Conservation (phyloP, 139 green algal genomes). For the Chlorella sp. region DNA sequence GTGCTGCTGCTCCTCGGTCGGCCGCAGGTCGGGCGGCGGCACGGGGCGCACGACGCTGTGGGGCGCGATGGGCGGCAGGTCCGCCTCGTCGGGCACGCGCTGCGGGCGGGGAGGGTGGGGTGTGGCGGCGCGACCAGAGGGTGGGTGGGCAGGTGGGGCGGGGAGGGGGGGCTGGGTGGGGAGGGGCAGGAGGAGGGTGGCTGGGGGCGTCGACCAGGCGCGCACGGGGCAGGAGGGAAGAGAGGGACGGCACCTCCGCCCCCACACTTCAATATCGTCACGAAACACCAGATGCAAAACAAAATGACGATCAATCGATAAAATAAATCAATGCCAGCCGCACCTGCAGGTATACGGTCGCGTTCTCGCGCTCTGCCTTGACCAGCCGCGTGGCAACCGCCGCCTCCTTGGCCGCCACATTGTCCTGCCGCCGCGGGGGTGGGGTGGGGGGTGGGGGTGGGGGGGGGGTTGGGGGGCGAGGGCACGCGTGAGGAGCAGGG, state of each 20-base stretch:
- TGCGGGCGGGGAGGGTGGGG: conserved; percentile 40
- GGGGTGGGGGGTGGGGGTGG: no score
- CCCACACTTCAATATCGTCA: no score
- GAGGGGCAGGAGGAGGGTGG: not conserved
- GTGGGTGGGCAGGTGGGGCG: not conserved
- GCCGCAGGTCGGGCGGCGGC: conserved; percentile 33
- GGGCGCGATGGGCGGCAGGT: conserved; percentile 59
- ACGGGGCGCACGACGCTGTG: conserved; percentile 64
- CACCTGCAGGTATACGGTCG: conserved; percentile 63
- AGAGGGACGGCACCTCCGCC: not conserved
- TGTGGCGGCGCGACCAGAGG: no score
- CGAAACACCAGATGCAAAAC: not conserved
- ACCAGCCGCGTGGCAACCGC: conserved; percentile 28
- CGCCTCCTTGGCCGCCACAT: conserved; percentile 43
- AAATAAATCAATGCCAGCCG: not conserved
- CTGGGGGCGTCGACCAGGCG: not conserved
- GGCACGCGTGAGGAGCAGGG: no score
- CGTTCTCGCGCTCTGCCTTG: conserved; percentile 58
- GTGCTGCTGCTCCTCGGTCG: conserved; percentile 31
- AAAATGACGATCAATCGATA: not conserved
- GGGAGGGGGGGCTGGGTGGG: not conserved
- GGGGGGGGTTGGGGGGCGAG: no score
- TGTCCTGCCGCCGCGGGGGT: no score
- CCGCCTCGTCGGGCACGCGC: conserved; percentile 39
- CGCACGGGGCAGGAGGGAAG: not conserved